A percentile compares a stretch with the other conserved stretches of the same genome.
Evolutionary conservation across 2,329 filamentous ascomycete species (phyloP).

Genomic region (Beauveria brongniartii): DNA sequence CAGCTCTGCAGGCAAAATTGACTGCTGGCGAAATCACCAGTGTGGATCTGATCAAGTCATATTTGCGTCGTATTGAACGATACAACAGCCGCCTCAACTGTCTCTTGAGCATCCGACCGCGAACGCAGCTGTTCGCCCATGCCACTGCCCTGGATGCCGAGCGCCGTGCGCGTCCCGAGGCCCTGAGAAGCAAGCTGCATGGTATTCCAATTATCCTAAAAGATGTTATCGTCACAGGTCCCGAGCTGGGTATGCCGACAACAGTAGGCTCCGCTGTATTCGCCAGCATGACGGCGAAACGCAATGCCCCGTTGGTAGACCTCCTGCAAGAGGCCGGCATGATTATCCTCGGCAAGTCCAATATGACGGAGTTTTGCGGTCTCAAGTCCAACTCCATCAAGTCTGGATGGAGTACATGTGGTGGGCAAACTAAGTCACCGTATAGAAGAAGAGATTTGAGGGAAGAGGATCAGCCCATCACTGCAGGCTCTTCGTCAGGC

Average conservation of each 20-base stretch:
- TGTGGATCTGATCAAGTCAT: not conserved
- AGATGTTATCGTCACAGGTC: constrained; percentile 7
- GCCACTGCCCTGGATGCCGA: constrained; percentile 6
- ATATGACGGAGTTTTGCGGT: constrained; percentile 12
- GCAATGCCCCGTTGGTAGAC: constrained; percentile 4
- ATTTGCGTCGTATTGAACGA: not conserved
- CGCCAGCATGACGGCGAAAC: not conserved
- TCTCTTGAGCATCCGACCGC: not conserved
- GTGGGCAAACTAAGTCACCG: constrained; percentile 9
- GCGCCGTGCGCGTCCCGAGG: not conserved
- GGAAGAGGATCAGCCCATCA: constrained; percentile 9
- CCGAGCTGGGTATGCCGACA: constrained; percentile 10
- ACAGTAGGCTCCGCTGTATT: constrained; percentile 3
- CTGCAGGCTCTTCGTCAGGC: constrained; percentile 9
- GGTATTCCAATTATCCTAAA: constrained; percentile 10
- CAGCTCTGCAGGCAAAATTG: not conserved
- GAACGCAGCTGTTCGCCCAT: not conserved
- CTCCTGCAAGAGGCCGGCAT: constrained; percentile 6
- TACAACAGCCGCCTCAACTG: not conserved
- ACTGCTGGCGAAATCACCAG: constrained; percentile 1
- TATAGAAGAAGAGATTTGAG: constrained; percentile 2
- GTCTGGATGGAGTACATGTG: not conserved
- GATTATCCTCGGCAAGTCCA: constrained; percentile 10
- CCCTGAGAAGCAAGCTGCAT: constrained; percentile 4
- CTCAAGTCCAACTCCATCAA: not conserved